These are phyloP conservation scores for Hypoxylon sp. DNA, from an alignment of 2,329 filamentous ascomycete genomes.

Conservation along the genomic window DNA sequence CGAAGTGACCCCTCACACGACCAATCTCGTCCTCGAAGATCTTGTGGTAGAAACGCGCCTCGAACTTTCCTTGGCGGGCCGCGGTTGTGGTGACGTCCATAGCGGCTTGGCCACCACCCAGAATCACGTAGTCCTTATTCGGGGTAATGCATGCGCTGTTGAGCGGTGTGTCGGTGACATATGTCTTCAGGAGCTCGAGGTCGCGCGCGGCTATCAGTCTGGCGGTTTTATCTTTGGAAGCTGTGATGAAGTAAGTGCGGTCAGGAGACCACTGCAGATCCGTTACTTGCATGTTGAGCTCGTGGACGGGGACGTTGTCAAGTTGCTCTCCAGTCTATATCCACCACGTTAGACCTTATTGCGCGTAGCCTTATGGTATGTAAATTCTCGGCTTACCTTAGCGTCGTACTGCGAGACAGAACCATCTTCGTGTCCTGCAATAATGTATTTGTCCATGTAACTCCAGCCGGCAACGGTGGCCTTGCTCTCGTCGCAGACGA, in stretches of 20 bases:
- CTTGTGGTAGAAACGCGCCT: constrained; percentile 99
- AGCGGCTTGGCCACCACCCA: constrained; percentile 97
- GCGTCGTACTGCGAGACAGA: constrained; percentile 91
- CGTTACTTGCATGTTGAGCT: constrained; percentile 85
- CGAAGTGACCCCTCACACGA: constrained; percentile 96
- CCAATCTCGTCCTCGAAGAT: constrained; percentile 99
- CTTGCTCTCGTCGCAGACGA: constrained; percentile 96
- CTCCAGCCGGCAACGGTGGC: constrained; percentile 98
- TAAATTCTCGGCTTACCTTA: constrained; percentile 71
- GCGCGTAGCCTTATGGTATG: neutral
- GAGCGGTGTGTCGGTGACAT: constrained; percentile 90
- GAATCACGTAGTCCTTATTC: constrained; percentile 97
- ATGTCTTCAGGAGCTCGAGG: constrained; percentile 94
- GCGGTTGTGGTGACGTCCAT: constrained; percentile 98
- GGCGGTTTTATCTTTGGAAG: constrained; percentile 97
- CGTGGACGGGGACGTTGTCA: constrained; percentile 86
- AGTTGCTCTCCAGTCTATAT: constrained; percentile 81
- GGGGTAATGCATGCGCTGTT: constrained; percentile 95
- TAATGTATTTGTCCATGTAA: constrained; percentile 95
- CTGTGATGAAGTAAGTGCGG: constrained; percentile 97
- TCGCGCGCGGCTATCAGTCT: constrained; percentile 87
- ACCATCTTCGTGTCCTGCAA: constrained; percentile 97
- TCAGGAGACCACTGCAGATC: constrained; percentile 96
- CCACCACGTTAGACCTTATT: constrained; percentile 38
- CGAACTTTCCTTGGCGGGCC: constrained; percentile 97